Percentiles rank a stretch among this genome's conserved stretches.
These are phyloP conservation scores for Dioszegia aurantiaca DNA, from an alignment of 768 basidiomycete species.

Conservation along the genomic window DNA sequence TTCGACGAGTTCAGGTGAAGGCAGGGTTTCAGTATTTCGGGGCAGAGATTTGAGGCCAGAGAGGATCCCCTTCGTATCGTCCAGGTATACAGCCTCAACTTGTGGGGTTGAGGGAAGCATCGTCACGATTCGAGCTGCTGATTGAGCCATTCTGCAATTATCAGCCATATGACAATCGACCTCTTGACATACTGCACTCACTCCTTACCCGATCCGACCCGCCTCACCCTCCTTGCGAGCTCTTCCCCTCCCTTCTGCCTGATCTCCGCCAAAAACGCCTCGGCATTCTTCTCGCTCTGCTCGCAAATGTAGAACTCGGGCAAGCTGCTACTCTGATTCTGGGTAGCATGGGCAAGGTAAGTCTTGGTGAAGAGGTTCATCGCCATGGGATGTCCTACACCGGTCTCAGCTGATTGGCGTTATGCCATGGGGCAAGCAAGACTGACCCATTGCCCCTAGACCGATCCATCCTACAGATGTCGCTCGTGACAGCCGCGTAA, in stretches of 20 bases:
- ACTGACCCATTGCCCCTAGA: conserved; percentile 45
- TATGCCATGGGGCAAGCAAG: background rate
- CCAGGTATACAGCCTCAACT: conserved; percentile 70
- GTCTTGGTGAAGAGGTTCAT: conserved; percentile 48
- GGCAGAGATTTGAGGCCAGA: conserved; percentile 60
- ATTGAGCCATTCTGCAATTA: conserved; percentile 33
- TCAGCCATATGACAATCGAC: background rate
- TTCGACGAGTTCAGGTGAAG: background rate
- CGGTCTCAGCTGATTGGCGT: background rate
- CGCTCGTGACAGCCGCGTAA: conserved; percentile 17
- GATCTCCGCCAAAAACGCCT: conserved; percentile 29
- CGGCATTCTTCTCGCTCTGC: conserved; percentile 28
- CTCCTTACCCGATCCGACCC: conserved; percentile 34
- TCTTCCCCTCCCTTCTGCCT: conserved; percentile 29
- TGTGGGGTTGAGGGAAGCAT: conserved; percentile 93
- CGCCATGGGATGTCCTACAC: conserved; percentile 46
- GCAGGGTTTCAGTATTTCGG: conserved; percentile 12
- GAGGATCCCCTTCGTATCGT: conserved; percentile 61
- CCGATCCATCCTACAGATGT: conserved; percentile 46
- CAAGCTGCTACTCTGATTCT: background rate
- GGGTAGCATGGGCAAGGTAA: conserved; percentile 18
- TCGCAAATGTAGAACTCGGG: conserved; percentile 39
- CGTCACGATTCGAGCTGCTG: conserved; percentile 64
- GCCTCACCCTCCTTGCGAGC: conserved; percentile 24
- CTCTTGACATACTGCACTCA: conserved; percentile 20